phyloP scores from a whole-genome alignment of 176 grass and related monocot species.

The Oryza coarctata region DNA sequence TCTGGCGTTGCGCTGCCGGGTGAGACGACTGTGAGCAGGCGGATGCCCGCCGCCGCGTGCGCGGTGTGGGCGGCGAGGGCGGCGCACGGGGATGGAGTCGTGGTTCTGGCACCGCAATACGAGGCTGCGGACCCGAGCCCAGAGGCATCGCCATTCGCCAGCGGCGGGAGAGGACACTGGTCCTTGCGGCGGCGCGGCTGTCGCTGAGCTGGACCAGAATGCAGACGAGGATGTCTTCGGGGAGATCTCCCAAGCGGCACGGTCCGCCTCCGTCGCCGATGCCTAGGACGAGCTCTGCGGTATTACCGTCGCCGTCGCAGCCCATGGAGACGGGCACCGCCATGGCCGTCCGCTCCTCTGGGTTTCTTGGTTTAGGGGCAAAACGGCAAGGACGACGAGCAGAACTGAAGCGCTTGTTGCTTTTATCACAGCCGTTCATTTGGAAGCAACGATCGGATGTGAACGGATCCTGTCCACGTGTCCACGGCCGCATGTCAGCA shows the following conservation, averaged over 20 bases:
- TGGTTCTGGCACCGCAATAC: neutral
- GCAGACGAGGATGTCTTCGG: neutral
- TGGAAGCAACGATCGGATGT: too few species aligned
- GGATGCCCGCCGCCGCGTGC: neutral
- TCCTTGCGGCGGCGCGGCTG: neutral
- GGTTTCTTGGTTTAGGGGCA: too few species aligned
- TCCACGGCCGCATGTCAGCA: too few species aligned
- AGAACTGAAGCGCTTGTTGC: too few species aligned
- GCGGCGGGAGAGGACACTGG: neutral
- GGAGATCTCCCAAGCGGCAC: neutral
- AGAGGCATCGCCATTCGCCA: neutral
- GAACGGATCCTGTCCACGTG: too few species aligned
- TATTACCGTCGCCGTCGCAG: too few species aligned
- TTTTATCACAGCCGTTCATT: too few species aligned
- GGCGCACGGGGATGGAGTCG: too few species aligned
- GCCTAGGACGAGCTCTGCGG: neutral
- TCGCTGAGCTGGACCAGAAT: neutral
- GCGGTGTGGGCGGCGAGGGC: too few species aligned
- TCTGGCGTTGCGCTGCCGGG: neutral
- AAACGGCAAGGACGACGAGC: too few species aligned
- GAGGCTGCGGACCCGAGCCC: neutral
- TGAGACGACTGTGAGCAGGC: neutral
- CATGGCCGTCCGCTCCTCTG: too few species aligned
- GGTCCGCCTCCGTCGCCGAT: neutral
- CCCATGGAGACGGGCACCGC: too few species aligned